phyloP scores from a whole-genome alignment of 2,329 filamentous ascomycete species.

The Aspergillus aculeatinus region DNA sequence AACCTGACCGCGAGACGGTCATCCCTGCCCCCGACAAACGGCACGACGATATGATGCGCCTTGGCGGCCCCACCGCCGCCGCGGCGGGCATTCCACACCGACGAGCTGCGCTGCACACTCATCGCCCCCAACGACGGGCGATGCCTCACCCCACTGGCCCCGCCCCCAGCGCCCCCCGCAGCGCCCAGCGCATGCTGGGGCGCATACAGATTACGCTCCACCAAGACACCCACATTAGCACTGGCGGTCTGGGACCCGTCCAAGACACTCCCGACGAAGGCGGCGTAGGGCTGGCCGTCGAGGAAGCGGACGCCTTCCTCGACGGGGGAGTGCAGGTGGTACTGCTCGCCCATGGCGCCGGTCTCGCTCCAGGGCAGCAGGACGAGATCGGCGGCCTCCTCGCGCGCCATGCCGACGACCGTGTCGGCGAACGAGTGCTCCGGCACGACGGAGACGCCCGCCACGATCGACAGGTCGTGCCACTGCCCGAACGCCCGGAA shows the following conservation, averaged over 20 bases:
- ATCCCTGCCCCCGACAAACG: constrained; percentile 81
- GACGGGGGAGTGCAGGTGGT: constrained; percentile 27
- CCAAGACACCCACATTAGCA: background rate
- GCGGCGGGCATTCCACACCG: no score
- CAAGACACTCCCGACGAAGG: constrained; percentile 71
- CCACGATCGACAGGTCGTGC: constrained; percentile 78
- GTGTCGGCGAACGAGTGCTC: constrained; percentile 77
- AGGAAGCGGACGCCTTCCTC: constrained; percentile 59
- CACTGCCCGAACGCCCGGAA: constrained; percentile 86
- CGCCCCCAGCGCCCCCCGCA: background rate
- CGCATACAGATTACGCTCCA: background rate
- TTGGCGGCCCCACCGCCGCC: background rate
- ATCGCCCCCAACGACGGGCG: background rate
- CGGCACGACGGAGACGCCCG: constrained; percentile 76
- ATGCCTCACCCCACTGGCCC: background rate
- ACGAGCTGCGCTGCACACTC: background rate
- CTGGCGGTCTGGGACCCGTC: background rate
- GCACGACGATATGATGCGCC: constrained; percentile 80
- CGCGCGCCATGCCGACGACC: constrained; percentile 66
- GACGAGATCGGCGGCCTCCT: constrained; percentile 70
- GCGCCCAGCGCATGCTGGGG: no score
- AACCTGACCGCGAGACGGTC: constrained; percentile 77
- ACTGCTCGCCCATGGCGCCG: constrained; percentile 69
- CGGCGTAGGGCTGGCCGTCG: constrained; percentile 61
- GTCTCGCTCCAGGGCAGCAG: constrained; percentile 89